Evolutionary conservation across 2,329 filamentous ascomycete species (phyloP).

Genomic region (Lasiodiplodia sp.): DNA sequence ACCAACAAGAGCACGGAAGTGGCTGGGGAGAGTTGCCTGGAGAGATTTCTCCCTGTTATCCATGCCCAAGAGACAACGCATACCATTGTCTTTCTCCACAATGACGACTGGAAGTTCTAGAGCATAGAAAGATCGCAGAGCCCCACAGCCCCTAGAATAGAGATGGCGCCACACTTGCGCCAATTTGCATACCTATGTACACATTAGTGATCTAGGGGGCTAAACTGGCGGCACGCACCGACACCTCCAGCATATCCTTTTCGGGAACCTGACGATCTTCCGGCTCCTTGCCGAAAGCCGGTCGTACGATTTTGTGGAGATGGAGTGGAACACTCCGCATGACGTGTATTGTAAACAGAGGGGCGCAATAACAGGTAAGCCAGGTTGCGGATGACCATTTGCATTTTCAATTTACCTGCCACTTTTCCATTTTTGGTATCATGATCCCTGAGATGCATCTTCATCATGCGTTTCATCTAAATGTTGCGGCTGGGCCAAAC

Average conservation of each 20-base stretch:
- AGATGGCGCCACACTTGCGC: background rate
- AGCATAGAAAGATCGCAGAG: constrained; percentile 15
- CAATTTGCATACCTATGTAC: constrained; percentile 1
- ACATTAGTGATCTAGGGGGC: background rate
- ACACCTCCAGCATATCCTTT: background rate
- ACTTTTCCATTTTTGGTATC: background rate
- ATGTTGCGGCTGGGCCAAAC: background rate
- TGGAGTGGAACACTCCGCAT: constrained; percentile 14
- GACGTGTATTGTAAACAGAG: constrained; percentile 17
- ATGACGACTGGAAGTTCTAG: constrained; percentile 14
- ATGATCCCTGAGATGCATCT: background rate
- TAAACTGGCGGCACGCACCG: background rate
- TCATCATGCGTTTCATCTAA: background rate
- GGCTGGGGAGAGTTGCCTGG: constrained; percentile 3
- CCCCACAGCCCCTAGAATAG: background rate
- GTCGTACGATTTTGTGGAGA: constrained; percentile 20
- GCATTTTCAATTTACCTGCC: background rate
- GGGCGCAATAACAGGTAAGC: background rate
- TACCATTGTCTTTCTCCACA: constrained; percentile 10
- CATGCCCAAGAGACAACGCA: constrained; percentile 15
- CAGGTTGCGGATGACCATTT: background rate
- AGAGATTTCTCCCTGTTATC: background rate
- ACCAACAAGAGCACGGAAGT: constrained; percentile 1
- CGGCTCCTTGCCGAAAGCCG: constrained; percentile 10
- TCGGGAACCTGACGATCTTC: constrained; percentile 17